phyloP scores from a whole-genome alignment of 2,329 filamentous ascomycete species.

The Tolypocladium paradoxum region DNA sequence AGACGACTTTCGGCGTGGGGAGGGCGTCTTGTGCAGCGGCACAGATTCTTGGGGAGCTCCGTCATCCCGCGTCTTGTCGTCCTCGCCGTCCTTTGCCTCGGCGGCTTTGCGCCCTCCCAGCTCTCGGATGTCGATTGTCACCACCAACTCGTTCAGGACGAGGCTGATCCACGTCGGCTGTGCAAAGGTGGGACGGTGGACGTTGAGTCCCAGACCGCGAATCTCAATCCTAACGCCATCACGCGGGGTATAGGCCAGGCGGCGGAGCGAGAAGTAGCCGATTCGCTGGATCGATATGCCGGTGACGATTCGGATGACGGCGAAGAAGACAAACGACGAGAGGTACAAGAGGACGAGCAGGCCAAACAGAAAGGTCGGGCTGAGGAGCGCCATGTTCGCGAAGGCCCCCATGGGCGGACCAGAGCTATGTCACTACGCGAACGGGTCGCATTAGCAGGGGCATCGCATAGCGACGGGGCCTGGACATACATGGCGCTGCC shows the following conservation, averaged over 20 bases:
- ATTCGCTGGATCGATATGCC: constrained; percentile 93
- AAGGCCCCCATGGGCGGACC: background rate
- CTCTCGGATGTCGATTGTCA: constrained; percentile 68
- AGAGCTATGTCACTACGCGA: constrained; percentile 1
- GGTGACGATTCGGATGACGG: constrained; percentile 81
- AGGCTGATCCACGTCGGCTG: constrained; percentile 95
- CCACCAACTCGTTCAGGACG: constrained; percentile 71
- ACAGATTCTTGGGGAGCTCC: background rate
- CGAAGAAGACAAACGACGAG: constrained; percentile 85
- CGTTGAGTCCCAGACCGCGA: constrained; percentile 72
- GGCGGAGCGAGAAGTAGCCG: constrained; percentile 82
- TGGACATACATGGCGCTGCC: background rate
- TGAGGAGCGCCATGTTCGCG: constrained; percentile 50
- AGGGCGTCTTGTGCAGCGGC: constrained; percentile 5
- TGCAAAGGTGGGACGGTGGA: constrained; percentile 91
- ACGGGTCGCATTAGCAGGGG: background rate
- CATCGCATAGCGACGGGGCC: background rate
- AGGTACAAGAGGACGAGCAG: constrained; percentile 79
- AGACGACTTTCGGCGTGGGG: constrained; percentile 9
- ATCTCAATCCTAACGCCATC: constrained; percentile 88
- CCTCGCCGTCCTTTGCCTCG: constrained; percentile 16
- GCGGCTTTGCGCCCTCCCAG: constrained; percentile 40
- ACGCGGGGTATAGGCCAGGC: constrained; percentile 78
- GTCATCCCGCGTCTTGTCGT: background rate
- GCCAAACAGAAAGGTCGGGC: constrained; percentile 77